Conservation (phyloP, 202 grass and related monocot genomes). For the Cymbopogon flexuosus region DNA sequence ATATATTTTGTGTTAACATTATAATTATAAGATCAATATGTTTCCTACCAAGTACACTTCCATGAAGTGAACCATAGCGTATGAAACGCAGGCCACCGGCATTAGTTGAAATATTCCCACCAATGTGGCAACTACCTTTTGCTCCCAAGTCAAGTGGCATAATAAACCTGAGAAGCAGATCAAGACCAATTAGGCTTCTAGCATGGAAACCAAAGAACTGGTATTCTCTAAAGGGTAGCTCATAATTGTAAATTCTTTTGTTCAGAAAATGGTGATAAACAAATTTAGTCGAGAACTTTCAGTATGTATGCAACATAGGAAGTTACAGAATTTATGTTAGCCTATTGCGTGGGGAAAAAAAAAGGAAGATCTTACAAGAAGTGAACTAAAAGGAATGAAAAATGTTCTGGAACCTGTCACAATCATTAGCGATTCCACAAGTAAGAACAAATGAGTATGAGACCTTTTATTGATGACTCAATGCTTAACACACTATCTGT, state of each 20-base stretch:
- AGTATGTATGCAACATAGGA: background rate
- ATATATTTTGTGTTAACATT: background rate
- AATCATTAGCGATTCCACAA: slow-evolving; percentile 13
- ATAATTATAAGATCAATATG: background rate
- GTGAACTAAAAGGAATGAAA: background rate
- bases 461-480: background rate
- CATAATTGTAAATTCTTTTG: background rate
- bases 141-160: slow-evolving; percentile 97
- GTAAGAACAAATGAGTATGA: background rate
- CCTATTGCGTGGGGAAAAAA: background rate
- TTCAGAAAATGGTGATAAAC: background rate
- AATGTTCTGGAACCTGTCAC: slow-evolving; percentile 11
- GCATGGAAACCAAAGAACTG: background rate
- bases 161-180: slow-evolving; percentile 58
- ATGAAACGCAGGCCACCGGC: slow-evolving; percentile 87
- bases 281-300: background rate
- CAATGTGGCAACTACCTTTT: slow-evolving; percentile 97
- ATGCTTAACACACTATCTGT: background rate
- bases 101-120: slow-evolving; percentile 95
- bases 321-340: background rate
- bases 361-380: background rate
- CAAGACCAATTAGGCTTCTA: background rate
- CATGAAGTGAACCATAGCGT: slow-evolving; percentile 96
- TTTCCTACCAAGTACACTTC: slow-evolving; percentile 77
- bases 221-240: background rate